A percentile compares a stretch with the other conserved stretches of the same genome.
phyloP scores from a whole-genome alignment of 2,329 filamentous ascomycete genomes.

The Aspergillus viridinutans region DNA sequence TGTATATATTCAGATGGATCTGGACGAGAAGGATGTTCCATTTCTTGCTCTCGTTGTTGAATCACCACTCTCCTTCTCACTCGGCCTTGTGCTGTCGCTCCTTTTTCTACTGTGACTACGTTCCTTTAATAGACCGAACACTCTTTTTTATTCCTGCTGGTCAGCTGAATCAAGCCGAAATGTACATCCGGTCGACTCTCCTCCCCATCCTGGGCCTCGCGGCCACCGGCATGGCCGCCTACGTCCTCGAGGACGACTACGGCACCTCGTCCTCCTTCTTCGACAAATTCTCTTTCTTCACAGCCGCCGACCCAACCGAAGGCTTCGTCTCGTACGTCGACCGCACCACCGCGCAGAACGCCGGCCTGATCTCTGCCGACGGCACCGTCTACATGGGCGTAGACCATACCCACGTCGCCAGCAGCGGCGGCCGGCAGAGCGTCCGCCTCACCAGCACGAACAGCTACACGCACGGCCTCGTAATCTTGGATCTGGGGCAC shows the following conservation, averaged over 20 bases:
- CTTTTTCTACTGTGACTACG: neutral
- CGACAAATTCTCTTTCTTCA: slow-evolving; percentile 51
- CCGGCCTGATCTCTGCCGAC: slow-evolving; percentile 55
- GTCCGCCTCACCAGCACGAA: slow-evolving; percentile 66
- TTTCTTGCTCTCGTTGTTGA: neutral
- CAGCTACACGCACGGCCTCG: slow-evolving; percentile 61
- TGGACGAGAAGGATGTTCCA: neutral
- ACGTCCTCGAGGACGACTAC: slow-evolving; percentile 48
- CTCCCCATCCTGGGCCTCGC: slow-evolving; percentile 27
- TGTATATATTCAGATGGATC: neutral
- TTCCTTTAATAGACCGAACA: neutral
- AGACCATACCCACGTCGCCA: slow-evolving; percentile 56
- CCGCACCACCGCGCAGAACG: slow-evolving; percentile 53
- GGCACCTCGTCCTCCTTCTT: slow-evolving; percentile 45
- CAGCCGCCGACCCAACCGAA: slow-evolving; percentile 61
- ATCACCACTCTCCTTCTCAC: neutral
- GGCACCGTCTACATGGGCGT: slow-evolving; percentile 65
- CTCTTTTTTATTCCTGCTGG: neutral
- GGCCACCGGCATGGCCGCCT: slow-evolving; percentile 28
- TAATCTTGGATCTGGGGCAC: slow-evolving; percentile 68
- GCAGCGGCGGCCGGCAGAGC: slow-evolving; percentile 60
- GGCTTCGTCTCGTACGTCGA: slow-evolving; percentile 70
- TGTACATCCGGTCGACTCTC: slow-evolving; percentile 26
- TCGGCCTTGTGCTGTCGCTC: neutral
- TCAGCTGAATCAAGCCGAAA: slow-evolving; percentile 7